Percentiles rank a stretch among this genome's conserved stretches.
Conservation (phyloP, 2,329 filamentous ascomycete species). For the Colletotrichum truncatum region DNA sequence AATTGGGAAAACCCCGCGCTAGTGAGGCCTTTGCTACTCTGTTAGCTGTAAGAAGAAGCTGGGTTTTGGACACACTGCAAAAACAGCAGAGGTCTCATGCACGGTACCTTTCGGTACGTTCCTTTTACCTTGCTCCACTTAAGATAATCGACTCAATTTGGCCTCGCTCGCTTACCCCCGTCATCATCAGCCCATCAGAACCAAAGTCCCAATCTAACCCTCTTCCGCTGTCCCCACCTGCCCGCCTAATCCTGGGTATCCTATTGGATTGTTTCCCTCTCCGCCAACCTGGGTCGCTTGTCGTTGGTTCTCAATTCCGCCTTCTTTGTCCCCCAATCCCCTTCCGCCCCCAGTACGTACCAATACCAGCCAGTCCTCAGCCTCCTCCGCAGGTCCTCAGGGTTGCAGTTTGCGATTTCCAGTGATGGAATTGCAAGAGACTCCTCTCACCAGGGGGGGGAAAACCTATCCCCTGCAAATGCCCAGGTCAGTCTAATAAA, state of each 20-base stretch:
- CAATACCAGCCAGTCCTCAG: conserved; percentile 7
- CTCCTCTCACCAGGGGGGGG: too few relatives aligned
- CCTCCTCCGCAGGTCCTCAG: conserved; percentile 14
- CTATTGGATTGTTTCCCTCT: conserved; percentile 18
- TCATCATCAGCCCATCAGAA: conserved; percentile 28
- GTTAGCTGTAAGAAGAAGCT: neutral
- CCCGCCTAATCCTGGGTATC: conserved; percentile 9
- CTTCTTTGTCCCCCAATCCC: neutral
- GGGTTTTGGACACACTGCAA: neutral
- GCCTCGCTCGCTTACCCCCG: conserved; percentile 26
- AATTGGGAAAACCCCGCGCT: neutral
- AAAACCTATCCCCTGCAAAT: neutral
- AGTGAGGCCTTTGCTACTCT: neutral
- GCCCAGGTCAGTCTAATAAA: too few relatives aligned
- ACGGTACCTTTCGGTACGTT: conserved; percentile 30
- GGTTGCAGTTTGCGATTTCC: neutral
- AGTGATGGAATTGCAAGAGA: neutral
- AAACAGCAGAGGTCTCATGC: conserved; percentile 18
- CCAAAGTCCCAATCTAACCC: conserved; percentile 18
- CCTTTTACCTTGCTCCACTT: too few relatives aligned
- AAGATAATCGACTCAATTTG: conserved; percentile 19
- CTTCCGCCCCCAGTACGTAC: conserved; percentile 12
- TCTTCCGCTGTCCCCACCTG: conserved; percentile 6
- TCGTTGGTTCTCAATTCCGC: conserved; percentile 5
- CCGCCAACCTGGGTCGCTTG: conserved; percentile 13